Conservation (phyloP, 495 filamentous ascomycete species). For the Oidiodendron maius region DNA sequence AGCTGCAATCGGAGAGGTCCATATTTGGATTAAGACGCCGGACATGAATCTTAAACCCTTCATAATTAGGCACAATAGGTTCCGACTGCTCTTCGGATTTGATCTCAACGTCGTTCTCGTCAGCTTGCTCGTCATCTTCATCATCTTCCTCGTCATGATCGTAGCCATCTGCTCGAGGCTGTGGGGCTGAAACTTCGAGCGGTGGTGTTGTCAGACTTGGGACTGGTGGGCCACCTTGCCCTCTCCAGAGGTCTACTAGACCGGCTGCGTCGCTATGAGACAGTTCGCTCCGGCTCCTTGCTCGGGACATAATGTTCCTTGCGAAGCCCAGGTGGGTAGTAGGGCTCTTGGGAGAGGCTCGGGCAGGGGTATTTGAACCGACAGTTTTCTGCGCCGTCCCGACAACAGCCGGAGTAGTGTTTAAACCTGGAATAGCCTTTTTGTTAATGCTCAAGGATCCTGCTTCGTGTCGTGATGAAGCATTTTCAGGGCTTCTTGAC, state of each 20-base stretch:
- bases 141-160: slow-evolving; percentile 42
- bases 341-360: slow-evolving; percentile 46
- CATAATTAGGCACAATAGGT: slow-evolving; percentile 62
- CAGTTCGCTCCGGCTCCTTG: slow-evolving; percentile 72
- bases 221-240: slow-evolving; percentile 54
- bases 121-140: slow-evolving; percentile 46
- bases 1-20: slow-evolving; percentile 32
- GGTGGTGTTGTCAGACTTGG: slow-evolving; percentile 35
- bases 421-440: slow-evolving; percentile 56
- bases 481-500: slow-evolving; percentile 38
- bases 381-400: slow-evolving; percentile 49
- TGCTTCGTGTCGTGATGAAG: slow-evolving; percentile 36
- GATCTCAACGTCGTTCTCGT: slow-evolving; percentile 41
- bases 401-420: slow-evolving; percentile 58
- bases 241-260: slow-evolving; percentile 44
- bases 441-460: slow-evolving; percentile 53
- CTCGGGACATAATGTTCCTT: slow-evolving; percentile 50
- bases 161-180: slow-evolving; percentile 14
- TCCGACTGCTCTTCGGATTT: slow-evolving; percentile 39
- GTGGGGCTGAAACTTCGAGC: slow-evolving; percentile 17
- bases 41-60: slow-evolving; percentile 75
- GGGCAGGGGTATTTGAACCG: slow-evolving; percentile 51
- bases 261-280: slow-evolving; percentile 15
- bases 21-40: slow-evolving; percentile 60
- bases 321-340: slow-evolving; percentile 27